These are phyloP conservation scores for Mycosphaerella arachidis DNA, from an alignment of 2,329 filamentous ascomycete genomes.

Conservation along the genomic window DNA sequence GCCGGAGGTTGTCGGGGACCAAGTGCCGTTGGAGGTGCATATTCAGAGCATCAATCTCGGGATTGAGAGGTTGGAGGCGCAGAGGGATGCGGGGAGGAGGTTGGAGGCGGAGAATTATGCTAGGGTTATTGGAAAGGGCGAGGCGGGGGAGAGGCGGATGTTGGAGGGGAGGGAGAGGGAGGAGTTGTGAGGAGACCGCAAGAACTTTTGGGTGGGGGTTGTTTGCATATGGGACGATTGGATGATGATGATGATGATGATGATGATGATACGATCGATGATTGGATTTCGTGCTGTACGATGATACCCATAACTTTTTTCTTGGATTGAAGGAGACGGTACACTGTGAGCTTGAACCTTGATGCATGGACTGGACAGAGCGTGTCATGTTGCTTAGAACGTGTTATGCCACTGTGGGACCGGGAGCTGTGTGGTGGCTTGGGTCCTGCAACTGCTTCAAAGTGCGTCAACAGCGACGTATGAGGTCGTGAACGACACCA, in stretches of 20 bases:
- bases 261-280: constrained; percentile 3
- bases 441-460: too few species aligned
- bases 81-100: constrained; percentile 48
- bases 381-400: too few species aligned
- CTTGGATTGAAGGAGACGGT: too few species aligned
- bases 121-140: constrained; percentile 21
- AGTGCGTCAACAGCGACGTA: too few species aligned
- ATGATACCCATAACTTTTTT: constrained; percentile 10
- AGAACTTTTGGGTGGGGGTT: too few species aligned
- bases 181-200: too few species aligned
- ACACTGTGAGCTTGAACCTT: too few species aligned
- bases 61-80: constrained; percentile 65
- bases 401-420: too few species aligned
- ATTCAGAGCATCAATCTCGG: constrained; percentile 70
- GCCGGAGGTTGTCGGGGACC: constrained; percentile 55
- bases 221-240: neutral
- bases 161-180: constrained; percentile 17
- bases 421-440: too few species aligned
- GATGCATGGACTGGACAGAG: too few species aligned
- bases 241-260: constrained; percentile 1
- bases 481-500: too few species aligned
- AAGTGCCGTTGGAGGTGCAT: constrained; percentile 65
- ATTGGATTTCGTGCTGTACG: constrained; percentile 6
- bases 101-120: constrained; percentile 28
- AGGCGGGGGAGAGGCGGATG: constrained; percentile 17